Base-by-base conservation (phyloP, 257 asterid genomes). In the Thymus quinquecostatus region DNA sequence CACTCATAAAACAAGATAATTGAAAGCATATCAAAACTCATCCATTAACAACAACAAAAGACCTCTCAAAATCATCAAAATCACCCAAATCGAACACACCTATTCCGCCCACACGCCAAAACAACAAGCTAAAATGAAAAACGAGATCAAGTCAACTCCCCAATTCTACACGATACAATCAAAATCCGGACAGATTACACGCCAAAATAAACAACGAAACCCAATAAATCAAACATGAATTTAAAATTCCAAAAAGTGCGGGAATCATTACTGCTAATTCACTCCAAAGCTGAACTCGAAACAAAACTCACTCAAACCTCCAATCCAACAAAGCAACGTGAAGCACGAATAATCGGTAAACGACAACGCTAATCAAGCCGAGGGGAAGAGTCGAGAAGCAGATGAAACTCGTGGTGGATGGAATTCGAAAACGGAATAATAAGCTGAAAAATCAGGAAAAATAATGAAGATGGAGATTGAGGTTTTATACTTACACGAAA, bases 341-440 rank as follows among this genome's bases (percentile, higher is more conserved):
- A 58, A 49, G 7, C 51, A 57, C 0, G 14, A 43, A 40, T 14
- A 44, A 30, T 44, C 45, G 69, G 76, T 33, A 58, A 44, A 58
- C 32, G 76, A 62, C 68, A 62, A 33, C 60, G 28, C 43, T 30
- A 67, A 34, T 38, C 55, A 5, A 59, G 32, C 44, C 2, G 10
- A 34, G 34, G 32, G 32, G 85, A 78, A 83, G 70, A 75, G 41
- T 74, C 71, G 68, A 64, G 81, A 79, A 54, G 32, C 68, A 38
- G 73, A 40, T 33, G 70, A 75, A 21, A 78, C 65, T 78, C 76
- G 86, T 78, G 79, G 86, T 79, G 72, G 76, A 53, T 33, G 65
- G 38, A 53, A 71, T 49, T 65, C 66, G 62, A 75, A 13, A 21
- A 6, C 5, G 53, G 44, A 73, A 58, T 58, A 47, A n/a, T 64